These are phyloP conservation scores for Xylaria sp. DNA, from an alignment of 2,329 filamentous ascomycete genomes.

Conservation along the genomic window DNA sequence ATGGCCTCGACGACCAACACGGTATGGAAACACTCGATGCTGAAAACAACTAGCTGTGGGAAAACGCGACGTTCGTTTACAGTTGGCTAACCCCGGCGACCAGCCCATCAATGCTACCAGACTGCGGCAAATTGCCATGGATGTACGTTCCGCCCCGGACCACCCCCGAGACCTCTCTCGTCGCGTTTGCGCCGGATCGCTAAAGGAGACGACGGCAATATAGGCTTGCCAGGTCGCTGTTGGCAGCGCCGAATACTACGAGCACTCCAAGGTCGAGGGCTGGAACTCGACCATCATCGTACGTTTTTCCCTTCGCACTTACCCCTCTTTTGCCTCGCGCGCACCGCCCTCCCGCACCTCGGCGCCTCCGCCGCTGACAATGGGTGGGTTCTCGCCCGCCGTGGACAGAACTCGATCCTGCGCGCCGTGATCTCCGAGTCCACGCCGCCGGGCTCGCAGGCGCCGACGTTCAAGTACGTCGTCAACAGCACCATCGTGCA, in stretches of 20 bases:
- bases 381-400: constrained; percentile 8
- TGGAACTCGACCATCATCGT: constrained; percentile 97
- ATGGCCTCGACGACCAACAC: constrained; percentile 38
- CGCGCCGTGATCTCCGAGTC: constrained; percentile 79
- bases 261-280: constrained; percentile 80
- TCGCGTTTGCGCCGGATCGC: constrained; percentile 9
- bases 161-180: background rate
- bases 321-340: background rate
- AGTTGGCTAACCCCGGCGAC: constrained; percentile 22
- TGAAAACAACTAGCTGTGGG: background rate
- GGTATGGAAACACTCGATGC: constrained; percentile 27
- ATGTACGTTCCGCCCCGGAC: constrained; percentile 62
- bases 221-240: constrained; percentile 86
- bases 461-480: constrained; percentile 85
- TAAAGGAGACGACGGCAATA: constrained; percentile 31
- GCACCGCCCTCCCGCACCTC: too few relatives aligned
- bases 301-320: constrained; percentile 47
- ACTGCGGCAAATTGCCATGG: constrained; percentile 83
- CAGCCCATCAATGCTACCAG: constrained; percentile 78
- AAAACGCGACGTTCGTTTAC: background rate
- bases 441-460: constrained; percentile 59
- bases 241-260: constrained; percentile 76
- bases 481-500: constrained; percentile 99
- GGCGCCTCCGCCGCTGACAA: background rate
- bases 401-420: constrained; percentile 72